Evolutionary conservation across 148 eudicot species (phyloP), one percentile per base, ranked within the genome.

Genomic region (Vaccinium myrtillus): DNA sequence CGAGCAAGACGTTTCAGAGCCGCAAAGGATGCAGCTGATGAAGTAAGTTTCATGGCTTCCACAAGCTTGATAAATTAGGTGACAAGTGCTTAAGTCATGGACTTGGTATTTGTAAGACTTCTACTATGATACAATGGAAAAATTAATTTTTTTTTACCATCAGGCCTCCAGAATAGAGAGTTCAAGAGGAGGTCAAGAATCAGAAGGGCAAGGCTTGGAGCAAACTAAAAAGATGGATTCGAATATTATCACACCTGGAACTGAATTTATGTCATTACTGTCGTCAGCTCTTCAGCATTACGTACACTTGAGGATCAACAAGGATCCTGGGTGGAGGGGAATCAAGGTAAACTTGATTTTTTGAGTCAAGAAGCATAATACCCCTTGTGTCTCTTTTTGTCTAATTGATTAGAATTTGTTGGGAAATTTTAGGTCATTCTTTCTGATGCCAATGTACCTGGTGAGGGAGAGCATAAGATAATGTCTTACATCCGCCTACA

Each of bases 381-480:
- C 19, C 4, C 18, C 65, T 65, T 48, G 54, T 81, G 30, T 54
- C 6, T 39, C 16, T 79, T 30, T 21, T 39, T 79, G 46, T 14
- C 23, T 23, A 25, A 61, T 5, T n/a, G 23, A 55, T 19, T 49
- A 21, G 71, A 79, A 30, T 23, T 36, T 51, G 15, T 78, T 67
- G 59, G 78, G 50, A 1, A 9, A 16, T 79, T 79, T 67, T 32
- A 89, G 91, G 86, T 89, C 4, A 87, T 89, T 78, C 85, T 89
- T 39, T 89, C 91, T 25, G 91, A 89, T 87, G 87, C 91, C 30
- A 89, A 79, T 83, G 91, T 89, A 16, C 91, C 91, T 59, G 91
- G 91, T 58, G 91, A 89, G 83, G 90, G 90, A 48, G 89, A 89
- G 67, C 90, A 89, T 58, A 89, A 89, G 79, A 86, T 89, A 77